Evolutionary conservation across 805 yeast species (phyloP).

Genomic region (Ogataea glucozyma): DNA sequence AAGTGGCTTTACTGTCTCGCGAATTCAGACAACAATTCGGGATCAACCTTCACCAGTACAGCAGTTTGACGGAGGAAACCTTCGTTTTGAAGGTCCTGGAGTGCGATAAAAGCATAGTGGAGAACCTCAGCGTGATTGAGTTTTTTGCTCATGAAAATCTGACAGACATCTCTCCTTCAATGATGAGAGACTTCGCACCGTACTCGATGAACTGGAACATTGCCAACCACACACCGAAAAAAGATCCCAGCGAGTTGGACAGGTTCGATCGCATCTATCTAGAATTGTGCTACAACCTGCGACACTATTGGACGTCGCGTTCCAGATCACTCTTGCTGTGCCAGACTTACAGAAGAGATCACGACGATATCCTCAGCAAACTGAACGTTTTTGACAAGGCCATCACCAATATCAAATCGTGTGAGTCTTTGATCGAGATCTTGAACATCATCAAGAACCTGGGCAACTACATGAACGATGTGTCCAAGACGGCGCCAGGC

Average conservation of each 20-base stretch:
- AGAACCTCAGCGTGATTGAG: conserved; percentile 61
- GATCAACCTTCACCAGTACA: conserved; percentile 69
- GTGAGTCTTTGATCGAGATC: conserved; percentile 55
- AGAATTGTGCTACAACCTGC: conserved; percentile 66
- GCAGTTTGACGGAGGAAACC: conserved; percentile 51
- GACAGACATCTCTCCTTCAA: conserved; percentile 55
- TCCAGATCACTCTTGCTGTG: conserved; percentile 60
- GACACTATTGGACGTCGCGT: conserved; percentile 71
- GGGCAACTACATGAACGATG: conserved; percentile 80
- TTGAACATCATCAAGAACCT: conserved; percentile 68
- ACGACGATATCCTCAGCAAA: conserved; percentile 57
- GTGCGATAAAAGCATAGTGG: conserved; percentile 58
- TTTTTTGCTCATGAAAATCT: conserved; percentile 70
- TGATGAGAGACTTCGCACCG: conserved; percentile 61
- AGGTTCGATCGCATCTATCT: conserved; percentile 71
- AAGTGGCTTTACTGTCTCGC: conserved; percentile 59
- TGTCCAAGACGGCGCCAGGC: conserved; percentile 66
- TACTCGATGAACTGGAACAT: conserved; percentile 53
- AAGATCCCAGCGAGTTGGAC: conserved; percentile 57
- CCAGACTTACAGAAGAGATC: conserved; percentile 63
- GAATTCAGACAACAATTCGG: conserved; percentile 81
- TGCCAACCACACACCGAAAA: conserved; percentile 45
- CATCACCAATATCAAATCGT: conserved; percentile 50
- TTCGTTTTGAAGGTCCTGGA: conserved; percentile 54
- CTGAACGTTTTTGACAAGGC: conserved; percentile 61